phyloP scores from a whole-genome alignment of 2,329 filamentous ascomycete genomes.

The Lithohypha guttulata region DNA sequence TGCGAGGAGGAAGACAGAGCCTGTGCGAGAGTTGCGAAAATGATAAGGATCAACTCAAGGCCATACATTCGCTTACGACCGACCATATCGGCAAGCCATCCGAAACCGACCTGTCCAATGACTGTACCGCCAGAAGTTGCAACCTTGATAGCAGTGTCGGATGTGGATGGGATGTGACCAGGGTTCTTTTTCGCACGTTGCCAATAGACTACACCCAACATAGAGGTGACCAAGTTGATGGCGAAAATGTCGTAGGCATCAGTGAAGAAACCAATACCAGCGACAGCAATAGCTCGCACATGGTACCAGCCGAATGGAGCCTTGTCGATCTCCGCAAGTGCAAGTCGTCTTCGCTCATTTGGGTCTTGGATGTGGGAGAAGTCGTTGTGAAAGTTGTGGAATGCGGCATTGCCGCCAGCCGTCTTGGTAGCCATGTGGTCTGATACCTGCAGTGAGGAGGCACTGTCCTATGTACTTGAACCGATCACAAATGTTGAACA shows the following conservation, averaged over 20 bases:
- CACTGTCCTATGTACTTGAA: background rate
- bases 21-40: constrained; percentile 65
- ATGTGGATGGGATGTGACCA: constrained; percentile 49
- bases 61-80: constrained; percentile 80
- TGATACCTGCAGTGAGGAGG: background rate
- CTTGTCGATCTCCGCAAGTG: constrained; percentile 53
- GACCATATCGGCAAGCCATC: constrained; percentile 64
- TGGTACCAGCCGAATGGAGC: constrained; percentile 46
- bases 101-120: constrained; percentile 70
- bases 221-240: constrained; percentile 59
- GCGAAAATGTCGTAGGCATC: constrained; percentile 79
- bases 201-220: constrained; percentile 73
- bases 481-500: background rate
- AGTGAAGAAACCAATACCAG: constrained; percentile 80
- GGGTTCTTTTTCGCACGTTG: constrained; percentile 36
- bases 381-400: constrained; percentile 69
- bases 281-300: constrained; percentile 63
- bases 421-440: constrained; percentile 16
- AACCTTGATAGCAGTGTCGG: constrained; percentile 76
- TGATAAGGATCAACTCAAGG: constrained; percentile 68
- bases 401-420: constrained; percentile 39
- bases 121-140: constrained; percentile 76
- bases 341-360: constrained; percentile 67
- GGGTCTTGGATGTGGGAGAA: constrained; percentile 54
- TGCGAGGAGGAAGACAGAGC: constrained; percentile 54